These are phyloP conservation scores for Vigna mungo DNA, from an alignment of 306 rosid species.

Conservation along the genomic window DNA sequence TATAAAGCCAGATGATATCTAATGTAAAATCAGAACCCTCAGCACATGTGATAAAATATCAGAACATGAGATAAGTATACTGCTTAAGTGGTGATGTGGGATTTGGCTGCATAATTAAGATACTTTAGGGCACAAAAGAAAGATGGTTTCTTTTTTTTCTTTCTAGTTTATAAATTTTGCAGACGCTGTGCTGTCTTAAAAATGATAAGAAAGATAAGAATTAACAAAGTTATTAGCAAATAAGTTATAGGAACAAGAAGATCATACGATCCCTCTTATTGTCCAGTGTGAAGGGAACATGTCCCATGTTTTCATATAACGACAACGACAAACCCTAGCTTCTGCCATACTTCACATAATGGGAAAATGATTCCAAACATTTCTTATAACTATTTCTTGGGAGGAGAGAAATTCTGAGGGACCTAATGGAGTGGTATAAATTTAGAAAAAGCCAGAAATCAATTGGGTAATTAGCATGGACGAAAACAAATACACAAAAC, in stretches of 20 bases:
- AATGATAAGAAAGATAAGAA: not conserved
- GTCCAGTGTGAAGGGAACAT: conserved; percentile 42
- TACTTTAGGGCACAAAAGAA: not conserved
- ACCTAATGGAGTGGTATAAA: not conserved
- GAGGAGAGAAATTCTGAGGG: conserved; percentile 1
- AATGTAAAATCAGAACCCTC: not conserved
- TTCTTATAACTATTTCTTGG: conserved; percentile 24
- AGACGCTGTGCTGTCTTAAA: not conserved
- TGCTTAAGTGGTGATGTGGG: not conserved
- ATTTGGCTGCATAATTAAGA: not conserved
- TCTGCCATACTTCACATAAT: not conserved
- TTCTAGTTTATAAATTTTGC: not conserved
- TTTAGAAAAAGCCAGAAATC: not conserved
- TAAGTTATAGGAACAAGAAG: conserved; percentile 11
- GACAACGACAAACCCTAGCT: conserved; percentile 41
- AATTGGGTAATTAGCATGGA: not conserved
- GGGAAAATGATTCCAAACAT: not conserved
- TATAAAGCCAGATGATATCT: not conserved
- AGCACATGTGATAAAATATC: not conserved
- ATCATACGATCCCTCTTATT: not conserved
- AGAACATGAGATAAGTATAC: not conserved
- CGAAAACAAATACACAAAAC: not conserved
- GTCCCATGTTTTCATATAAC: conserved; percentile 24
- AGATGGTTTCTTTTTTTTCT: not conserved
- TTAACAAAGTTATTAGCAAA: not conserved